These are phyloP conservation scores for Tilletia caries DNA, from an alignment of 1,284 basidiomycete species.

Conservation along the genomic window DNA sequence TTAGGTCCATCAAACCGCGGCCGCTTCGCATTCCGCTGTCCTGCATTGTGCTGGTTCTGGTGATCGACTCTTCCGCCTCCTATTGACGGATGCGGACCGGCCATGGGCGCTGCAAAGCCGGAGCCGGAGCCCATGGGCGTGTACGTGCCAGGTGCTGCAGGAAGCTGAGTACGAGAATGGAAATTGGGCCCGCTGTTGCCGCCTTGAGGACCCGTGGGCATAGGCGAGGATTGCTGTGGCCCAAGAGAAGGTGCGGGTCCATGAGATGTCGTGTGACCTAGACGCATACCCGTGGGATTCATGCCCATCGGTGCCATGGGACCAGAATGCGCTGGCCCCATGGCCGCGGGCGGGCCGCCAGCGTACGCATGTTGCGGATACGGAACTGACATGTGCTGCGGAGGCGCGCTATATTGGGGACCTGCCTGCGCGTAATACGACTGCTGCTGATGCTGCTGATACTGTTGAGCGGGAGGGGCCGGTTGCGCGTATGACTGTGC, in stretches of 20 bases:
- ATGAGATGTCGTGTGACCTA: not conserved
- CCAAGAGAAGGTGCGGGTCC: not conserved
- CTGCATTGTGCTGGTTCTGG: not conserved
- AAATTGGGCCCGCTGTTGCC: not conserved
- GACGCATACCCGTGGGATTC: not conserved
- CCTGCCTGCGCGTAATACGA: not conserved
- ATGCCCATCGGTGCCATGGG: not conserved
- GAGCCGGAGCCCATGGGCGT: constrained; percentile 9
- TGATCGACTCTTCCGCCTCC: not conserved
- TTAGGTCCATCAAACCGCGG: not conserved
- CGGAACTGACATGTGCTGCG: not conserved
- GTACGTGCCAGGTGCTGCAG: constrained; percentile 1
- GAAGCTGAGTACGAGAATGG: not conserved
- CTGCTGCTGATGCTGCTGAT: not conserved
- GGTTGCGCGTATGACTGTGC: not conserved
- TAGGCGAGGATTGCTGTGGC: not conserved
- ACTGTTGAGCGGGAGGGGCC: not conserved
- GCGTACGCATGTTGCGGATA: constrained; percentile 10
- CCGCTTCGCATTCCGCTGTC: constrained; percentile 3
- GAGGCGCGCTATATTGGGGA: not conserved
- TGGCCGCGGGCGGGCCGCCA: not conserved
- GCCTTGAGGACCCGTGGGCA: not conserved
- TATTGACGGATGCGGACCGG: not conserved
- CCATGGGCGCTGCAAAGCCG: constrained; percentile 11
- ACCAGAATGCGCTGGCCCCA: not conserved